Base-by-base conservation (phyloP, 2,329 filamentous ascomycete species). In the Domatiomyces catenatus region DNA sequence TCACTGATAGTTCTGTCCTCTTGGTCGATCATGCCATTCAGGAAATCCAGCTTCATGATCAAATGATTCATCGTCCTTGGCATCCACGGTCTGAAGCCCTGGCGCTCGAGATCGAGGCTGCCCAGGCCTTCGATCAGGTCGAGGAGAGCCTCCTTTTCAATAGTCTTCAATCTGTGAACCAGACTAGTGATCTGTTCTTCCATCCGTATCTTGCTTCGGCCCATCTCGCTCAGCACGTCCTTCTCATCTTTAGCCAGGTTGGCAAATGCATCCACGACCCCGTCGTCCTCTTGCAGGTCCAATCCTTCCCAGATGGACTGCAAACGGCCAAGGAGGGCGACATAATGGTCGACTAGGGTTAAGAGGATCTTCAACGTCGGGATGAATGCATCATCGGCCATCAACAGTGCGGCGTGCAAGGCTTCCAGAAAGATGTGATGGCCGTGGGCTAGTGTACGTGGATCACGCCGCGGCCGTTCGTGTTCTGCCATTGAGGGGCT, bases 31-130 rank as follows among this genome's bases (percentile, higher is more conserved):
- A 46, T 53, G 10, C 48, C 53, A 5, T 46, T 49, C 28, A 60
- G 48, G 44, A 76, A 79, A 57, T 94, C 88, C 59, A 95, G 70
- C 71, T 94, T 94, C 86, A 94, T 94, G 63, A 95, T 66, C 62
- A 95, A 67, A 52, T 85, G 74, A 68, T 94, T 87, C 45, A 95
- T 79, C 1, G 87, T 85, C 0, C 86, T 86, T 2, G 86, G 77
- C 53, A 83, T 80, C 54, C 79, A 75, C 1, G 86, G 83, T 26
- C 81, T 73, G 63, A 94, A 54, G 66, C 57, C 72, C 53, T 69
- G 62, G 47, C 64, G 59, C 46, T 72, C 64, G 54, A 75, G 74
- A 47, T 90, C 80, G 46, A 89, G 76, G 49, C 76, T 72, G 49
- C 76, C 65, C 32, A 83, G 60, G 42, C 72, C 69, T n/a, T 67